These are phyloP conservation scores for Cryptosporidium canis DNA, from an alignment of 169 alveolate genomes.

Conservation along the genomic window DNA sequence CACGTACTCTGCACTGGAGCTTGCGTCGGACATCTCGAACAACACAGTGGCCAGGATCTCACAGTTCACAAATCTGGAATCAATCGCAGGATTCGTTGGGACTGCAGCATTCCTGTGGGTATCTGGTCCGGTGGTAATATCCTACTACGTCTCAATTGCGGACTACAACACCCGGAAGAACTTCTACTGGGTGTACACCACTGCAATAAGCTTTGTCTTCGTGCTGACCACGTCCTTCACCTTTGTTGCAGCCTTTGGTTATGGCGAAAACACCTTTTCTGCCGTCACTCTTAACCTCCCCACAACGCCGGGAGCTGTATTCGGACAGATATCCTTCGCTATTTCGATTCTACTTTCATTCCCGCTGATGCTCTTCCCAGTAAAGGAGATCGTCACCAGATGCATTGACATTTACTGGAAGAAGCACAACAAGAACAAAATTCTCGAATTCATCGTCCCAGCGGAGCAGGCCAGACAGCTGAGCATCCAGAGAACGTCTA, in stretches of 20 bases:
- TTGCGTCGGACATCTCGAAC: background rate
- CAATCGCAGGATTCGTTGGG: slow-evolving; percentile 47
- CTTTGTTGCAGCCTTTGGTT: slow-evolving; percentile 35
- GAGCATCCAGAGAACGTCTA: background rate
- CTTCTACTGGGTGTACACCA: slow-evolving; percentile 12
- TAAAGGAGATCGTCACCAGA: slow-evolving; percentile 37
- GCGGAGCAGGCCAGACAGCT: slow-evolving; percentile 18
- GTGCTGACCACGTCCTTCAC: background rate
- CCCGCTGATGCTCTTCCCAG: slow-evolving; percentile 52
- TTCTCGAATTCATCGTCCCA: slow-evolving; percentile 40
- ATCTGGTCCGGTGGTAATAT: slow-evolving; percentile 63
- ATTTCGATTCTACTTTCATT: slow-evolving; percentile 39
- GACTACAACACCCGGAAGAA: slow-evolving; percentile 11
- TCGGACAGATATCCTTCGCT: slow-evolving; percentile 43
- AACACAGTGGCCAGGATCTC: background rate
- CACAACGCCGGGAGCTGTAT: slow-evolving; percentile 32
- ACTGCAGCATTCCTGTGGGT: slow-evolving; percentile 66
- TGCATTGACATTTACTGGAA: slow-evolving; percentile 11
- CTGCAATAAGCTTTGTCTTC: slow-evolving; percentile 25
- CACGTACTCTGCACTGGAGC: slow-evolving; percentile 2
- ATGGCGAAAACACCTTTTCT: slow-evolving; percentile 43
- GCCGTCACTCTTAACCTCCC: slow-evolving; percentile 40
- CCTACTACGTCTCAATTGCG: slow-evolving; percentile 55
- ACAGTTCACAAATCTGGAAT: slow-evolving; percentile 7
- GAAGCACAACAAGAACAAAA: slow-evolving; percentile 2